Conservation (phyloP, 768 basidiomycete genomes). For the Kwoniella newhampshirensis region DNA sequence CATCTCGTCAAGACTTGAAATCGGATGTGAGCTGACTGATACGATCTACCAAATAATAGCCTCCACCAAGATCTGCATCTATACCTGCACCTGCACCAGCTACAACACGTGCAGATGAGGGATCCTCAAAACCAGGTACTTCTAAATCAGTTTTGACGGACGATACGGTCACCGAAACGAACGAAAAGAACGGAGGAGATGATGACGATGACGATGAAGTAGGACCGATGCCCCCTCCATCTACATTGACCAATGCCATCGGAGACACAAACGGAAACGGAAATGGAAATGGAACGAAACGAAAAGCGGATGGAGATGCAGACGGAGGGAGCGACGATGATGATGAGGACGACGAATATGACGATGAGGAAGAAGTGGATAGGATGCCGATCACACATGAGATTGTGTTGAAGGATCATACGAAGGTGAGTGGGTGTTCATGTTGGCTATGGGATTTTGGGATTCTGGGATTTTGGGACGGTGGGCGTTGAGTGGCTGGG, state of each 20-base stretch:
- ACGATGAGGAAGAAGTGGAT: constrained; percentile 48
- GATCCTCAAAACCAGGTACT: constrained; percentile 8
- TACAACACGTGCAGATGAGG: neutral
- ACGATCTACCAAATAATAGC: too few relatives aligned
- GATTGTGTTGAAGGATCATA: constrained; percentile 87
- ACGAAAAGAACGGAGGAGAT: constrained; percentile 1
- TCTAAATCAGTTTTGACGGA: constrained; percentile 5
- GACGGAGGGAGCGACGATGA: constrained; percentile 18
- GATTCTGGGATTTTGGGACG: too few relatives aligned
- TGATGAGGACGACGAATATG: constrained; percentile 14
- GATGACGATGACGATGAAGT: constrained; percentile 22
- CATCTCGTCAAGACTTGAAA: too few relatives aligned
- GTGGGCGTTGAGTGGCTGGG: too few relatives aligned
- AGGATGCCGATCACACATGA: constrained; percentile 88
- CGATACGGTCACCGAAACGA: neutral
- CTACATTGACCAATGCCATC: neutral
- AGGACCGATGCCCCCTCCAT: constrained; percentile 10
- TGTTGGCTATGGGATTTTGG: too few relatives aligned
- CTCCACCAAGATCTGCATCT: neutral
- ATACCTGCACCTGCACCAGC: neutral
- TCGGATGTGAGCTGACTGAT: too few relatives aligned
- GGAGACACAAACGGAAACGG: neutral
- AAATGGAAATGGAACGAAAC: neutral
- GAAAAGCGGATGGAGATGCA: constrained; percentile 2
- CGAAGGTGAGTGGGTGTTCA: constrained; percentile 66